Conservation (phyloP, 371 early-diverging fungal species). For the Furculomyces boomerangus region DNA sequence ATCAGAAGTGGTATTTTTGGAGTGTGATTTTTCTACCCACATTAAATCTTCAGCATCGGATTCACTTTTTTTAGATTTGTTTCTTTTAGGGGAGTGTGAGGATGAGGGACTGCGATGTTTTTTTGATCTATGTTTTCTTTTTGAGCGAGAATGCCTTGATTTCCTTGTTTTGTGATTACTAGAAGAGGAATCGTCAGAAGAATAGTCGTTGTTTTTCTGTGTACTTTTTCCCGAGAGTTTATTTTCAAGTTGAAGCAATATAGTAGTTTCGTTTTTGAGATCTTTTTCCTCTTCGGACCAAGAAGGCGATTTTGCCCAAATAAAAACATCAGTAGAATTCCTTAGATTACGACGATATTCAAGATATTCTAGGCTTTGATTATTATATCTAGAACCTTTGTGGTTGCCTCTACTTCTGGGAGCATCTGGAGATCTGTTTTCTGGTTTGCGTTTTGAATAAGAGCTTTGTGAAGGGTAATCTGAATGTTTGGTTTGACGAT, state of each 20-base stretch:
- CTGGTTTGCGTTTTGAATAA: too few relatives aligned
- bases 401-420: too few relatives aligned
- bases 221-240: conserved; percentile 3
- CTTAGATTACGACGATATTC: conserved; percentile 21
- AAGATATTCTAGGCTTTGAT: conserved; percentile 12
- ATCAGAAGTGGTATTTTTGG: too few relatives aligned
- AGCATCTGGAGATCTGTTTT: too few relatives aligned
- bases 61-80: conserved; percentile 1
- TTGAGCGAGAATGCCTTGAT: conserved; percentile 2
- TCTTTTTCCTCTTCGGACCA: conserved; percentile 26
- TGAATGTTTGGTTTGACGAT: too few relatives aligned
- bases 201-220: conserved; percentile 4
- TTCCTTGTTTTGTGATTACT: conserved; percentile 5
- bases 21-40: background rate
- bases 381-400: too few relatives aligned
- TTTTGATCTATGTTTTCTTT: conserved; percentile 10
- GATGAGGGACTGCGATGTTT: too few relatives aligned
- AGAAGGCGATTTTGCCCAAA: conserved; percentile 52
- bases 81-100: background rate
- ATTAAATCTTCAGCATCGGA: background rate
- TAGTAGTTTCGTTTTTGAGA: conserved; percentile 12
- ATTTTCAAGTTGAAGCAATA: conserved; percentile 7
- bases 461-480: too few relatives aligned
- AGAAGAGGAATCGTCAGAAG: conserved; percentile 4
- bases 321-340: conserved; percentile 28